Percentiles rank a stretch among this genome's conserved stretches.
Evolutionary conservation across 2,329 filamentous ascomycete species (phyloP).

Genomic region (Colletotrichum tofieldiae): DNA sequence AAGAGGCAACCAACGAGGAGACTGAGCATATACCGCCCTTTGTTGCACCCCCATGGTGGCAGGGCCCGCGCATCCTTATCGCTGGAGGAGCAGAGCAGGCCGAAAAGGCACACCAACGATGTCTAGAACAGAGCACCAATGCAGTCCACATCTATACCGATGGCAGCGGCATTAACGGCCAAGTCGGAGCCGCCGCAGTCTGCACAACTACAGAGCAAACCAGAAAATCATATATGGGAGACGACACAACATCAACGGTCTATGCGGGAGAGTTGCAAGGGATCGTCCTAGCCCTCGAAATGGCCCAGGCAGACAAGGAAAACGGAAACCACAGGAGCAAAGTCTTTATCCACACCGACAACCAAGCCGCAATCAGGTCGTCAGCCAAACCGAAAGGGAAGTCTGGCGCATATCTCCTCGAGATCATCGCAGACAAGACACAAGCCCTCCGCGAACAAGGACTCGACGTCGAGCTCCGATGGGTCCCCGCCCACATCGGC

Average conservation of each 20-base stretch:
- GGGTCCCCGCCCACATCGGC: background rate
- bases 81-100: background rate
- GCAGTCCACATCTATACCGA: conserved; percentile 30
- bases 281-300: conserved; percentile 1
- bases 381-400: too few relatives aligned
- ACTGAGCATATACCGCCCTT: conserved; percentile 1
- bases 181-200: conserved; percentile 9
- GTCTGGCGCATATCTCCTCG: too few relatives aligned
- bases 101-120: conserved; percentile 8
- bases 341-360: background rate
- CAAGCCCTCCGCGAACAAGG: background rate
- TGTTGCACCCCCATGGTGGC: background rate
- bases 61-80: conserved; percentile 2
- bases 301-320: conserved; percentile 3
- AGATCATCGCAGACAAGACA: too few relatives aligned
- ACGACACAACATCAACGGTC: background rate
- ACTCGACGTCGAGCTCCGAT: conserved; percentile 14
- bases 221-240: conserved; percentile 5
- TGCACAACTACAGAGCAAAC: conserved; percentile 1
- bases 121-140: background rate
- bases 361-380: too few relatives aligned
- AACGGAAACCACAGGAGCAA: conserved; percentile 10
- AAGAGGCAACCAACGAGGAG: background rate
- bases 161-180: conserved; percentile 35
- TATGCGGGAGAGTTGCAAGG: conserved; percentile 6